Base-by-base conservation (phyloP, 2,329 filamentous ascomycete species). In the Cercospora berteroae region DNA sequence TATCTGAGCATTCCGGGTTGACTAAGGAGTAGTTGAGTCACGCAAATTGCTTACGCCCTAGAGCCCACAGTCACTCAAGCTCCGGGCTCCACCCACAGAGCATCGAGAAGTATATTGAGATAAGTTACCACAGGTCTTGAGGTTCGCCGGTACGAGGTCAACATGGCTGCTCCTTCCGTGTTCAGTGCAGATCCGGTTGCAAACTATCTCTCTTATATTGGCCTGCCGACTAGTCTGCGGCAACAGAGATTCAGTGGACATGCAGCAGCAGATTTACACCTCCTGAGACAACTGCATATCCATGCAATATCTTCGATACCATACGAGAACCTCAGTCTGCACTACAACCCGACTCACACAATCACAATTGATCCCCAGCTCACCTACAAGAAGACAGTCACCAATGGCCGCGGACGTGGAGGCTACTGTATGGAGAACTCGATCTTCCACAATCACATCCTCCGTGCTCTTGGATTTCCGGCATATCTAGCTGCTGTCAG, bases 381-480 rank as follows among this genome's bases (percentile, higher is more conserved):
- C 1, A 73, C 87, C 5, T 88, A 82, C 73, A 77, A 81, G 55
- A 88, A 88, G 73, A 79, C 87, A 27, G 80, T 75, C 18, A 55
- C 20, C 42, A 48, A 84, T 5, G 79, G 78, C 50, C 63, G 70
- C 52, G 80, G 80, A 2, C 76, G 84, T 42, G 86, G 86, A 33
- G 86, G 86, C 2, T 88, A 88, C 67, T 88, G 86, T 75, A 87
- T 88, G 84, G 86, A 88, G 74, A 85, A 82, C 65, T 86, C 84
- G 31, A 75, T 79, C 9, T 75, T 88, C 39, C 84, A 87, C 68
- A 80, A 80, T 10, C 81, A 80, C 10, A 76, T 88, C 10, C 73
- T 88, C 52, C 77, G 80, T 48, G 83, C 80, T 0, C 72, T 88
- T 33, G 85, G 85, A 0, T 88, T 83, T 69, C 74, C 72, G 10